Conservation (phyloP, 2,329 filamentous ascomycete species). For the Colletotrichum tabaci region DNA sequence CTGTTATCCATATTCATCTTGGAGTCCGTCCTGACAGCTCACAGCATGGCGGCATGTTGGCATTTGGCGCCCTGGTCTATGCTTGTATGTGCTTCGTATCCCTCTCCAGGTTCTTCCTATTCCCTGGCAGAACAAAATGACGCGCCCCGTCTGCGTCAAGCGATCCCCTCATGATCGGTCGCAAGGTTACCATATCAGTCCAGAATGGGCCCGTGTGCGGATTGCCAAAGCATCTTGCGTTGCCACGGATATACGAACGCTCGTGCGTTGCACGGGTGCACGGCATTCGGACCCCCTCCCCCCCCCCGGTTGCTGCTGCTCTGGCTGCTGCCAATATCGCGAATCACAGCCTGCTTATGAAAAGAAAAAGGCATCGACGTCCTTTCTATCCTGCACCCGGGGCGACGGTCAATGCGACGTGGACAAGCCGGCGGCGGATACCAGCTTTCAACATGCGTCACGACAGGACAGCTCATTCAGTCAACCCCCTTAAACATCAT, state of each 20-base stretch:
- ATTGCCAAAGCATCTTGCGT: conserved; percentile 32
- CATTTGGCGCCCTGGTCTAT: conserved; percentile 32
- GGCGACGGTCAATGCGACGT: conserved; percentile 25
- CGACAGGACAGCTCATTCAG: background rate
- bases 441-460: background rate
- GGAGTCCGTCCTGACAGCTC: background rate
- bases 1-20: background rate
- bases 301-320: too few species aligned
- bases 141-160: conserved; percentile 33
- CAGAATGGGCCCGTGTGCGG: conserved; percentile 25
- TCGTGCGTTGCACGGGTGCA: conserved; percentile 30
- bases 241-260: conserved; percentile 36
- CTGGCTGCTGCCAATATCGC: conserved; percentile 14
- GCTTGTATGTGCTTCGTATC: conserved; percentile 9
- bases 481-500: background rate
- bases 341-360: conserved; percentile 13
- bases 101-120: conserved; percentile 29
- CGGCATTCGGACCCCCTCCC: conserved; percentile 18
- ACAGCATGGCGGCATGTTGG: conserved; percentile 11
- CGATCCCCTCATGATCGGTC: conserved; percentile 39
- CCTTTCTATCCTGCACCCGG: background rate
- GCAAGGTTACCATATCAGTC: conserved; percentile 33
- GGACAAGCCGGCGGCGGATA: background rate
- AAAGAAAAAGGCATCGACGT: background rate
- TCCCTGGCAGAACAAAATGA: conserved; percentile 37